phyloP scores from a whole-genome alignment of 768 basidiomycete genomes.

The Mycena rebaudengoi region DNA sequence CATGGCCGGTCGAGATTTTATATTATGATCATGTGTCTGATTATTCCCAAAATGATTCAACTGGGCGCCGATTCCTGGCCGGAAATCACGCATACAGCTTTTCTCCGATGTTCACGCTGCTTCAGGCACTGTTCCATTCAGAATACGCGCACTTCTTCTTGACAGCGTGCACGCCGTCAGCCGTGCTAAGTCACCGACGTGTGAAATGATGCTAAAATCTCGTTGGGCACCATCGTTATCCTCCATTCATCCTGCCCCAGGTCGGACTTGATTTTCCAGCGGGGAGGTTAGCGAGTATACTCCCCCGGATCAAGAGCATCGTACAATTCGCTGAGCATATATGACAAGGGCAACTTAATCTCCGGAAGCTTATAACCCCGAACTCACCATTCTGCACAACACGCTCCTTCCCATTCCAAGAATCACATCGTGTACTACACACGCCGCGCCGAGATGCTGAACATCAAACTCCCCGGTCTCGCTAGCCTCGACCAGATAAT shows the following conservation, averaged over 20 bases:
- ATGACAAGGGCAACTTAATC: neutral
- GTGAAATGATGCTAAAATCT: neutral
- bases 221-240: neutral
- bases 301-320: neutral
- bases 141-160: too few relatives aligned
- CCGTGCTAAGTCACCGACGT: neutral
- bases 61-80: too few relatives aligned
- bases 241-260: slow-evolving; percentile 2
- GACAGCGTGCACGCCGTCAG: neutral
- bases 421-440: neutral
- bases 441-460: neutral
- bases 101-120: too few relatives aligned
- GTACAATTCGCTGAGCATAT: neutral
- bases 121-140: too few relatives aligned
- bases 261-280: neutral
- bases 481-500: slow-evolving; percentile 26
- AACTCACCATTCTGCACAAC: neutral
- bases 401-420: neutral
- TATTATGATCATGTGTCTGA: too few relatives aligned
- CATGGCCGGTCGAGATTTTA: too few relatives aligned
- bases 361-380: neutral
- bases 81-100: too few relatives aligned
- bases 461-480: slow-evolving; percentile 15
- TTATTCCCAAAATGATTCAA: too few relatives aligned
- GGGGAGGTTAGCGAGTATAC: neutral